phyloP scores from a whole-genome alignment of 306 rosid species.

The Dicorynia guianensis region DNA sequence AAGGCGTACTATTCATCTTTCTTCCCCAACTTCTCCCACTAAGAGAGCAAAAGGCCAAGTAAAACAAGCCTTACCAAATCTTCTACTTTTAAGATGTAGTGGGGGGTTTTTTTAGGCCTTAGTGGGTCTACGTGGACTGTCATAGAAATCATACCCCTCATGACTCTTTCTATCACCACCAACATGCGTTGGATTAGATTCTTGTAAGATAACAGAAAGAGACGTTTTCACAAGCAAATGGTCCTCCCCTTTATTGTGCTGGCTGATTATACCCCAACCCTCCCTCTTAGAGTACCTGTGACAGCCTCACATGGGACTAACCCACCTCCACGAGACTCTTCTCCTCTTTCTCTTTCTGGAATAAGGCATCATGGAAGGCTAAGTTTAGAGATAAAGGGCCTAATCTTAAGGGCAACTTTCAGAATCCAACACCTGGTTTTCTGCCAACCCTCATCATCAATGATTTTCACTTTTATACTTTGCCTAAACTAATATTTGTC shows the following conservation, averaged over 20 bases:
- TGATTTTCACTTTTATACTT: background rate
- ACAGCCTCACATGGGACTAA: constrained; percentile 58
- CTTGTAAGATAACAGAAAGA: constrained; percentile 57
- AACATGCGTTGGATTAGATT: constrained; percentile 52
- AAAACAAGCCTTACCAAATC: constrained; percentile 42
- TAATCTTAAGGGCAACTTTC: constrained; percentile 32
- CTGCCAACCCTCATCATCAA: constrained; percentile 21
- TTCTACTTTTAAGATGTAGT: constrained; percentile 6
- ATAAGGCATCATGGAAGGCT: constrained; percentile 22
- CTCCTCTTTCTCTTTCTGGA: constrained; percentile 45
- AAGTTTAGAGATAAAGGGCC: constrained; percentile 22
- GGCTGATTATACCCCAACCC: constrained; percentile 32
- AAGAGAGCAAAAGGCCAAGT: constrained; percentile 36
- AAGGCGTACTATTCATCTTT: constrained; percentile 38
- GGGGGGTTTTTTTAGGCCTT: constrained; percentile 35
- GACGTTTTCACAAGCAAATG: constrained; percentile 53
- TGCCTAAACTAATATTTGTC: constrained; percentile 34
- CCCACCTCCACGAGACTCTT: constrained; percentile 50
- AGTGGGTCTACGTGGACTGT: constrained; percentile 56
- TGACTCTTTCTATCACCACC: constrained; percentile 42
- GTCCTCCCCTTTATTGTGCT: constrained; percentile 47
- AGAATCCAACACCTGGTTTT: constrained; percentile 25
- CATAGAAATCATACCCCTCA: constrained; percentile 52
- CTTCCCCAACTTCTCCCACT: constrained; percentile 46
- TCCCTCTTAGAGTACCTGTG: constrained; percentile 41